These are phyloP conservation scores for Melampsora medusae DNA, from an alignment of 1,284 basidiomycete species.

Conservation along the genomic window DNA sequence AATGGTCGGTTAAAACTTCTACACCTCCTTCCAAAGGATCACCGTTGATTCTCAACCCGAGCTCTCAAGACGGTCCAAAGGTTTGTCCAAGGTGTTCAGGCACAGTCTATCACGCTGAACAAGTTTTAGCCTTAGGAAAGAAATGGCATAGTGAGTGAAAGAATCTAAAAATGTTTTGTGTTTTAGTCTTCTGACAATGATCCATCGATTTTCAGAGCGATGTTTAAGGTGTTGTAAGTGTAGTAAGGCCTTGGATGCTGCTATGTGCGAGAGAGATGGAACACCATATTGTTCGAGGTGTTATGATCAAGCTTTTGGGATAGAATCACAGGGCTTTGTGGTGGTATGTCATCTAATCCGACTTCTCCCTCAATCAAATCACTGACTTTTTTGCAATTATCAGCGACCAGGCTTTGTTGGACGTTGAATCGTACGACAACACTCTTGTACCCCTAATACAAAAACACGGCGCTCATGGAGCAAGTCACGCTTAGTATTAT, in stretches of 20 bases:
- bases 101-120: conserved; percentile 36
- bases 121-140: conserved; percentile 35
- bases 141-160: conserved; percentile 33
- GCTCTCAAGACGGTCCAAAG: conserved; percentile 12
- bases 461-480: too few relatives aligned
- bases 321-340: conserved; percentile 23
- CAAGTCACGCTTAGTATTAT: too few relatives aligned
- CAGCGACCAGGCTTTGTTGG: too few relatives aligned
- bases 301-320: conserved; percentile 22
- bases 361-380: too few relatives aligned
- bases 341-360: conserved; percentile 3
- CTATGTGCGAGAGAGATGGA: conserved; percentile 20
- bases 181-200: too few relatives aligned
- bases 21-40: too few relatives aligned
- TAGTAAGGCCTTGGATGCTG: conserved; percentile 16
- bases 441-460: too few relatives aligned
- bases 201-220: too few relatives aligned
- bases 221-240: conserved; percentile 22
- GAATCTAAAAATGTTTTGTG: background rate
- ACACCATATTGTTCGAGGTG: conserved; percentile 29
- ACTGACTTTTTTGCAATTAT: too few relatives aligned
- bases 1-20: too few relatives aligned
- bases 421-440: too few relatives aligned
- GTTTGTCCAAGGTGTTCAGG: conserved; percentile 16
- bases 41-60: too few relatives aligned